A percentile compares a stretch with the other conserved stretches of the same genome.
phyloP scores from a whole-genome alignment of 495 filamentous ascomycete genomes.

The Rostrohypoxylon terebratum region DNA sequence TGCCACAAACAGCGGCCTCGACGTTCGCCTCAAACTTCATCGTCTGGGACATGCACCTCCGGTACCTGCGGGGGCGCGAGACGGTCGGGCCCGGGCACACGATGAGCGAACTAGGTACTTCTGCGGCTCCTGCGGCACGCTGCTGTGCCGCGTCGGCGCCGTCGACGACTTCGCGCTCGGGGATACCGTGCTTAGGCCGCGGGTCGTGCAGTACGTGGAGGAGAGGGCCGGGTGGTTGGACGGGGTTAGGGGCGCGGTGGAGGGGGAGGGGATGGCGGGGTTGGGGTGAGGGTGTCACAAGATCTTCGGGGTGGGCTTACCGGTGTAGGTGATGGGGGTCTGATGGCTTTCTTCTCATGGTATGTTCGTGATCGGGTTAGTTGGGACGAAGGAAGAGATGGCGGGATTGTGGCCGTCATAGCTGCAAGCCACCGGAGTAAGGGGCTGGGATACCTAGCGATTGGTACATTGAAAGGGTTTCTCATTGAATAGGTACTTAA shows the following conservation, averaged over 20 bases:
- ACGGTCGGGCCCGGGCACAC: constrained; percentile 57
- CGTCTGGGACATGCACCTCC: constrained; percentile 55
- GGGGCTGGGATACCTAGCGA: background rate
- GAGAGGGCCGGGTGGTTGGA: constrained; percentile 59
- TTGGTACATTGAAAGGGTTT: background rate
- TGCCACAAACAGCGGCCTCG: constrained; percentile 70
- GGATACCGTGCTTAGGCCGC: constrained; percentile 63
- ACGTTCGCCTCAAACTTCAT: constrained; percentile 70
- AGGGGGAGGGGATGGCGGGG: constrained; percentile 22
- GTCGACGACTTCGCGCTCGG: constrained; percentile 66
- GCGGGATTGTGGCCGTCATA: background rate
- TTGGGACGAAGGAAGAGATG: background rate
- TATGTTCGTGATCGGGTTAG: background rate
- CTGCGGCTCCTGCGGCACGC: constrained; percentile 64
- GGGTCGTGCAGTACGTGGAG: constrained; percentile 59
- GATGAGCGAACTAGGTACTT: constrained; percentile 69
- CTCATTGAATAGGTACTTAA: background rate
- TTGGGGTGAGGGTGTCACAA: background rate
- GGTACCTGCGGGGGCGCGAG: constrained; percentile 60
- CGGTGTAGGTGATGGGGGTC: background rate
- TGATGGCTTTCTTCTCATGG: background rate
- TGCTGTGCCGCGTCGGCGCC: constrained; percentile 63
- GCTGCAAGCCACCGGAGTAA: background rate
- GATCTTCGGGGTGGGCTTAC: background rate
- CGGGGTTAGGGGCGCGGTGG: constrained; percentile 50